Conservation (phyloP, 768 basidiomycete species). For the Boletus huronensis region DNA sequence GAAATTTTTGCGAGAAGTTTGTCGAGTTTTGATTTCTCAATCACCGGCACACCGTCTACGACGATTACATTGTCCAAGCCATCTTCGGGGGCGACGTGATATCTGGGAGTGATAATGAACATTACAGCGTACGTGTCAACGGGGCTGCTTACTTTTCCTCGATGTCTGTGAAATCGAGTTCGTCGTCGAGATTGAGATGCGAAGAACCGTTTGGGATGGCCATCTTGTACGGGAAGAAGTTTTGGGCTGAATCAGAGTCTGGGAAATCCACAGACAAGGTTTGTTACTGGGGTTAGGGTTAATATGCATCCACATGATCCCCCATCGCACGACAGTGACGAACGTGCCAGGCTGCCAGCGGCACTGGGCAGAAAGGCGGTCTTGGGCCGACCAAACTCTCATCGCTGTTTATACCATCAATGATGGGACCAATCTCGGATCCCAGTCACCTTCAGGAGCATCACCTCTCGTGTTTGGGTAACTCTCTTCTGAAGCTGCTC, state of each 20-base stretch:
- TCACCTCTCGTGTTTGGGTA: constrained; percentile 3
- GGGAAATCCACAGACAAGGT: background rate
- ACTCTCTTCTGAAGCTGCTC: constrained; percentile 3
- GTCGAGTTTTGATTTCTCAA: constrained; percentile 82
- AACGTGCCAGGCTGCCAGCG: constrained; percentile 6
- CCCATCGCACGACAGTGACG: too few species aligned
- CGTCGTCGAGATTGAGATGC: constrained; percentile 46
- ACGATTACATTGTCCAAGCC: constrained; percentile 89
- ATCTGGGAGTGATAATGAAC: constrained; percentile 47
- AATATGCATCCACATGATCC: too few species aligned
- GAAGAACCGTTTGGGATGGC: constrained; percentile 36
- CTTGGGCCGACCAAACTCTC: background rate
- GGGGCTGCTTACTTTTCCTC: constrained; percentile 65
- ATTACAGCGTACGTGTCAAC: background rate
- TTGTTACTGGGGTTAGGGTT: too few species aligned
- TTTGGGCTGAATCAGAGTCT: background rate
- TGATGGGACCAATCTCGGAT: background rate
- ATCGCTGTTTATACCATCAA: background rate
- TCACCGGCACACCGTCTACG: constrained; percentile 87
- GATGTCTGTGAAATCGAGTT: constrained; percentile 86
- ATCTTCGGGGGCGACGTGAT: constrained; percentile 79
- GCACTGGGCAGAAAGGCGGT: background rate
- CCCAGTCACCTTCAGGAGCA: background rate
- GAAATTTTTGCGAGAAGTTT: constrained; percentile 76
- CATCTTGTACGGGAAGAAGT: constrained; percentile 37